These are phyloP conservation scores for Diaporthe vaccinii DNA, from an alignment of 2,329 filamentous ascomycete genomes.

Conservation along the genomic window DNA sequence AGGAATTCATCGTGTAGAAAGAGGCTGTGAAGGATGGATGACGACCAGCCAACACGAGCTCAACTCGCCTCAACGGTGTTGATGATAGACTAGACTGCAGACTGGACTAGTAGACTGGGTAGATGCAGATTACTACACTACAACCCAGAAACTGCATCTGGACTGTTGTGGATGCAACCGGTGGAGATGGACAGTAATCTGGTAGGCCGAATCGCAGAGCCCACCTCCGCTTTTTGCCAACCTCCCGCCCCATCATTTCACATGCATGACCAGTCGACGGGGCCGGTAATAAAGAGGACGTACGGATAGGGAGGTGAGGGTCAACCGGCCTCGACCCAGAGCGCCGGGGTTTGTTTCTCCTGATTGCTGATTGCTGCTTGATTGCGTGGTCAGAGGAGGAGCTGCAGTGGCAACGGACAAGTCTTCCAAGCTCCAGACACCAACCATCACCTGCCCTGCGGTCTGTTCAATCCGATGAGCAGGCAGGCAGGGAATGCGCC, in stretches of 20 bases:
- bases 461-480: neutral
- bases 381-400: conserved; percentile 10
- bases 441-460: neutral
- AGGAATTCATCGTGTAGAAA: neutral
- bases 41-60: neutral
- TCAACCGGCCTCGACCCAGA: conserved; percentile 4
- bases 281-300: conserved; percentile 30
- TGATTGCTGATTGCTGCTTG: conserved; percentile 6
- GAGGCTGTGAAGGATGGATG: neutral
- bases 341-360: conserved; percentile 24
- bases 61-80: neutral
- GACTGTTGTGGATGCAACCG: conserved; percentile 10
- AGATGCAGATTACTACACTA: neutral
- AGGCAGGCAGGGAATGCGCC: neutral
- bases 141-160: conserved; percentile 2
- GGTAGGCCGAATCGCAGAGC: conserved; percentile 8
- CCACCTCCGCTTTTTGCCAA: conserved; percentile 29
- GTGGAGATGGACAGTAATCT: neutral
- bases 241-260: conserved; percentile 31
- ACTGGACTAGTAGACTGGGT: neutral
- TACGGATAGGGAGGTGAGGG: conserved; percentile 10
- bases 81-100: neutral
- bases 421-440: neutral
- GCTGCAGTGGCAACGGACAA: neutral
- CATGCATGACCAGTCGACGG: conserved; percentile 29